Conservation (phyloP, 2,329 filamentous ascomycete species). For the Penicillium sp. region DNA sequence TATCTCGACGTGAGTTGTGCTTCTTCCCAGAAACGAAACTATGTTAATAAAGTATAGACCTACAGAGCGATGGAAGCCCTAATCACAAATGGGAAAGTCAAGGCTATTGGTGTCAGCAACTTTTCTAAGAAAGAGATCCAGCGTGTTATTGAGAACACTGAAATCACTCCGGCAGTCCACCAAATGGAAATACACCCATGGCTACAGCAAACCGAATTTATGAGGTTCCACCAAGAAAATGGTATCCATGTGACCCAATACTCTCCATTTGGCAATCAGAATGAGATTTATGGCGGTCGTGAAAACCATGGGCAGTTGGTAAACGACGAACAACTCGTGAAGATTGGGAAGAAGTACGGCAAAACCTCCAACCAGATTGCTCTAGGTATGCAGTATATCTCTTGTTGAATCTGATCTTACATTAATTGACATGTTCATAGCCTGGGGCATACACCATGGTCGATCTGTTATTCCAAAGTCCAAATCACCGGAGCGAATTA, state of each 20-base stretch:
- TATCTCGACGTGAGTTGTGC: slow-evolving; percentile 41
- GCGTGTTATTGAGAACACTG: slow-evolving; percentile 44
- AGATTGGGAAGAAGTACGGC: slow-evolving; percentile 28
- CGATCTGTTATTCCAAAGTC: slow-evolving; percentile 52
- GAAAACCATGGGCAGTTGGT: slow-evolving; percentile 30
- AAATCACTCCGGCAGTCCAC: slow-evolving; percentile 32
- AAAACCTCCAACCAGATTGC: slow-evolving; percentile 27
- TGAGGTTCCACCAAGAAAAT: slow-evolving; percentile 17
- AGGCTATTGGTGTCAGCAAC: slow-evolving; percentile 52
- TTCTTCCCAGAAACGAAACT: too few relatives aligned
- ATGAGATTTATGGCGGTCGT: slow-evolving; percentile 47
- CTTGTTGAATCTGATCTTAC: not conserved
- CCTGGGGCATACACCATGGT: slow-evolving; percentile 52
- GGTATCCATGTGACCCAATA: slow-evolving; percentile 28
- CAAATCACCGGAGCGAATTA: slow-evolving; percentile 38
- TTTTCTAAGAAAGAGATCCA: slow-evolving; percentile 38
- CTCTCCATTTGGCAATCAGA: slow-evolving; percentile 41
- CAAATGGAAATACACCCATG: slow-evolving; percentile 32
- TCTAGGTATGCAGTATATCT: slow-evolving; percentile 9
- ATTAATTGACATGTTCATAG: slow-evolving; percentile 19
- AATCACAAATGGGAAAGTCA: slow-evolving; percentile 39
- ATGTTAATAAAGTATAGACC: slow-evolving; percentile 27
- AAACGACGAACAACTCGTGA: slow-evolving; percentile 20
- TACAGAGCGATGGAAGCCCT: slow-evolving; percentile 50
- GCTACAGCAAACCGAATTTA: slow-evolving; percentile 26